Percentiles rank a stretch among this genome's conserved stretches.
Conservation (phyloP, 768 basidiomycete genomes). For the Suillus hirtellus region DNA sequence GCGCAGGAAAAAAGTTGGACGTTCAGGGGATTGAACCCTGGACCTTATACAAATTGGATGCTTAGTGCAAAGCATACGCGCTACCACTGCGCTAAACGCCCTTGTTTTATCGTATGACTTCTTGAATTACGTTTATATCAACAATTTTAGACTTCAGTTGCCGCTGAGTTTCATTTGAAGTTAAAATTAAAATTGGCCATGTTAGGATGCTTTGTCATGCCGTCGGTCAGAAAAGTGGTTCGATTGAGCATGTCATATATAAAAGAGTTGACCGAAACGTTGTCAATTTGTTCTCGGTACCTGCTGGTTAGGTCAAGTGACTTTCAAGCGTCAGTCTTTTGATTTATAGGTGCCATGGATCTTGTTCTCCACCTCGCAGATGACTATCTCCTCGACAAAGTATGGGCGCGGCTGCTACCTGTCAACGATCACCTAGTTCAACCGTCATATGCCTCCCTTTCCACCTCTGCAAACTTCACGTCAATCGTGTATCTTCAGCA, state of each 20-base stretch:
- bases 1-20: conserved; percentile 30
- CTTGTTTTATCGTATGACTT: background rate
- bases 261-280: conserved; percentile 17
- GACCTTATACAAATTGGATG: conserved; percentile 38
- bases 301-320: conserved; percentile 1
- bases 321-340: background rate
- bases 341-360: conserved; percentile 62
- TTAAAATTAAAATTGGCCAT: background rate
- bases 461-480: conserved; percentile 40
- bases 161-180: background rate
- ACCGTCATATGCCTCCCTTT: conserved; percentile 26
- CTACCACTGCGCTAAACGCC: conserved; percentile 39
- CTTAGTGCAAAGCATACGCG: conserved; percentile 43
- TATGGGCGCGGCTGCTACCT: conserved; percentile 79
- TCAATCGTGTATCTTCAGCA: conserved; percentile 38
- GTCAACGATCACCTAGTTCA: conserved; percentile 44
- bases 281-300: background rate
- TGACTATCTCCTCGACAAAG: conserved; percentile 69
- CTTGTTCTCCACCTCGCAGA: conserved; percentile 73
- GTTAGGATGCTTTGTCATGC: conserved; percentile 12
- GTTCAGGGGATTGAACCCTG: conserved; percentile 45
- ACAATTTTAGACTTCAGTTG: background rate
- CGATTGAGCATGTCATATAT: conserved; percentile 15
- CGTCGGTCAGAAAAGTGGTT: conserved; percentile 32
- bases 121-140: background rate